phyloP scores from a whole-genome alignment of 2,329 filamentous ascomycete genomes.

The Clarireedia monteithiana region DNA sequence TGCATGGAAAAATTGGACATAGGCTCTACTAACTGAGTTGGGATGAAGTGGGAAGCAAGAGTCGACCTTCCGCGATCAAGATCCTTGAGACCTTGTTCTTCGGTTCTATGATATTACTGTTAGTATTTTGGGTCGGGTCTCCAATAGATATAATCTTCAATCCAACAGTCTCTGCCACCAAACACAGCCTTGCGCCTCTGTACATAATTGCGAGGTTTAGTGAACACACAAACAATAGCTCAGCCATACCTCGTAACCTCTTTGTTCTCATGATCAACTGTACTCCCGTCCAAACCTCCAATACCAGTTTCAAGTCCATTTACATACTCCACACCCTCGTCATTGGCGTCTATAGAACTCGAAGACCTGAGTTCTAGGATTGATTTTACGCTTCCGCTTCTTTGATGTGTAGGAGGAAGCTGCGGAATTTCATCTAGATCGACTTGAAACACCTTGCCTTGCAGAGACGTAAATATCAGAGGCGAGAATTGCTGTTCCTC shows the following conservation, averaged over 20 bases:
- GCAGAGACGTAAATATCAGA: constrained; percentile 9
- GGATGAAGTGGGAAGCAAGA: background rate
- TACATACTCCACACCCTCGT: background rate
- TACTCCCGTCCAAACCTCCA: background rate
- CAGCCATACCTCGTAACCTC: too few relatives aligned
- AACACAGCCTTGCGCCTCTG: background rate
- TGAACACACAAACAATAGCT: too few relatives aligned
- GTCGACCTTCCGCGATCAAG: background rate
- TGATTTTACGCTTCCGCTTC: background rate
- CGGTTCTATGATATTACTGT: background rate
- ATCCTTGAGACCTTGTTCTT: too few relatives aligned
- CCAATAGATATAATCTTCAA: too few relatives aligned
- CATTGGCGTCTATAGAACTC: background rate
- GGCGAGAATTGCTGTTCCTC: constrained; percentile 1
- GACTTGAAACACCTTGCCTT: constrained; percentile 11
- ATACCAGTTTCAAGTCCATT: too few relatives aligned
- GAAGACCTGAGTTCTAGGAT: background rate
- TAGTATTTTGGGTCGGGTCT: background rate
- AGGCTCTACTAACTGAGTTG: background rate
- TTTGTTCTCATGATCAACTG: background rate
- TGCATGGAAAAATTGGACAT: background rate
- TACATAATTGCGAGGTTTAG: background rate
- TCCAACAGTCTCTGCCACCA: too few relatives aligned
- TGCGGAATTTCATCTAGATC: constrained; percentile 1
- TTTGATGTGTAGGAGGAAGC: constrained; percentile 1